These are phyloP conservation scores for Candida labiduridarum DNA, from an alignment of 1,139 yeast species.

Conservation along the genomic window DNA sequence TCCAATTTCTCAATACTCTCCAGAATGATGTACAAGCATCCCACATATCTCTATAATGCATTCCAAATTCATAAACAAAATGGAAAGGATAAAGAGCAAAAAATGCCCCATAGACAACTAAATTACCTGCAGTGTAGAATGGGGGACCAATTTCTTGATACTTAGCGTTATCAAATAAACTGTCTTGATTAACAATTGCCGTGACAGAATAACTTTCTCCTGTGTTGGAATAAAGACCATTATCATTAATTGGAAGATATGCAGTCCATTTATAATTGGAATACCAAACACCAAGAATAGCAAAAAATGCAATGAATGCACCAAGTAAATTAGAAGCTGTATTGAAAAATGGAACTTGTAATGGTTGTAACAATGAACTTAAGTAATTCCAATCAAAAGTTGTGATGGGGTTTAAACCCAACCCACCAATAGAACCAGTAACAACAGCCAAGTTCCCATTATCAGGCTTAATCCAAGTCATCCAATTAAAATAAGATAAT, in stretches of 20 bases:
- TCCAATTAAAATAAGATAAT: slow-evolving; percentile 37
- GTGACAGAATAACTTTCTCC: slow-evolving; percentile 47
- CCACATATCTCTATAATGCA: slow-evolving; percentile 27
- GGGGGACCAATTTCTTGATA: slow-evolving; percentile 53
- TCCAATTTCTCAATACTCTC: slow-evolving; percentile 13
- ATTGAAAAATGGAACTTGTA: slow-evolving; percentile 50
- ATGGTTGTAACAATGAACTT: slow-evolving; percentile 18
- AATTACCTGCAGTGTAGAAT: slow-evolving; percentile 39
- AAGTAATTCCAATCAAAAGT: slow-evolving; percentile 54
- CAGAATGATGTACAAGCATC: slow-evolving; percentile 16
- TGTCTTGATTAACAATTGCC: slow-evolving; percentile 38
- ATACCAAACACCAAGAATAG: slow-evolving; percentile 50
- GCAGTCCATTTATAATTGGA: slow-evolving; percentile 53
- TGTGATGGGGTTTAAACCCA: slow-evolving; percentile 61
- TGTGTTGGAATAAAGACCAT: slow-evolving; percentile 45
- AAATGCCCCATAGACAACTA: slow-evolving; percentile 57
- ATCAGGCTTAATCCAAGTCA: slow-evolving; percentile 39
- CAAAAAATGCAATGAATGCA: slow-evolving; percentile 41
- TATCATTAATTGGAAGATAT: slow-evolving; percentile 57
- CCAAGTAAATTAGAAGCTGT: slow-evolving; percentile 47
- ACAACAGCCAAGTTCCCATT: slow-evolving; percentile 49
- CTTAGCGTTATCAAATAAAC: slow-evolving; percentile 40
- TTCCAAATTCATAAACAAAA: slow-evolving; percentile 45
- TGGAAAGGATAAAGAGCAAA: slow-evolving; percentile 61
- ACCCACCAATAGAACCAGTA: slow-evolving; percentile 56